These are phyloP conservation scores for Cystobasidium slooffiae DNA, from an alignment of 1,284 basidiomycete species.

Conservation along the genomic window DNA sequence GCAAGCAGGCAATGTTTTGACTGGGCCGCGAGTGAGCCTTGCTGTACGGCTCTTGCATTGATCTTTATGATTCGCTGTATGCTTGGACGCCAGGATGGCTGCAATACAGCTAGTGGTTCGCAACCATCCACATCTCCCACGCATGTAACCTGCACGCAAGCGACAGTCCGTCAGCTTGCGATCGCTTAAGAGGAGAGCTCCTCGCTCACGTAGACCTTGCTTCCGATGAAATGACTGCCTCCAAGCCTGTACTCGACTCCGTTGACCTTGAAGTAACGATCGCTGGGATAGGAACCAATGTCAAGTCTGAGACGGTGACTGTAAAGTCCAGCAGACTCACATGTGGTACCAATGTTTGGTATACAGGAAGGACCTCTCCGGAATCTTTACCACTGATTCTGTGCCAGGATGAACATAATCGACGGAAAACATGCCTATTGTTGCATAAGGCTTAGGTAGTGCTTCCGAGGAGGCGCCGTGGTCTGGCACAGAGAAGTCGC, in stretches of 20 bases:
- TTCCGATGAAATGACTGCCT: neutral
- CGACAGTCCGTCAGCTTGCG: too few species aligned
- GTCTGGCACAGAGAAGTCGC: neutral
- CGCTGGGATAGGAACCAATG: neutral
- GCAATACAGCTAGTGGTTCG: neutral
- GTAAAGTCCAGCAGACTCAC: neutral
- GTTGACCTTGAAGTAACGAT: neutral
- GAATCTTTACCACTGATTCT: neutral
- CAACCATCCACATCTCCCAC: neutral
- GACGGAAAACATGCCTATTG: neutral
- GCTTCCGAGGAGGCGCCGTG: neutral
- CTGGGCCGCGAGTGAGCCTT: neutral
- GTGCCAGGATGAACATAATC: neutral
- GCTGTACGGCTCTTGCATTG: neutral
- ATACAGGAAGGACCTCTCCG: neutral
- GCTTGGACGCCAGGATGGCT: neutral
- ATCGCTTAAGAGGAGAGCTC: neutral
- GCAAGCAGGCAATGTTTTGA: neutral
- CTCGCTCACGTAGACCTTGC: neutral
- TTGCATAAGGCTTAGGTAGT: neutral
- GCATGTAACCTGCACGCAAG: too few species aligned
- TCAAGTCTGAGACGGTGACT: neutral
- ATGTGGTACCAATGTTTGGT: neutral
- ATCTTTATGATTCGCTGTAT: neutral
- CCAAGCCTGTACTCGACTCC: neutral